Evolutionary conservation across 208 protist species (phyloP).

Genomic region (Leishmania martiniquensis): DNA sequence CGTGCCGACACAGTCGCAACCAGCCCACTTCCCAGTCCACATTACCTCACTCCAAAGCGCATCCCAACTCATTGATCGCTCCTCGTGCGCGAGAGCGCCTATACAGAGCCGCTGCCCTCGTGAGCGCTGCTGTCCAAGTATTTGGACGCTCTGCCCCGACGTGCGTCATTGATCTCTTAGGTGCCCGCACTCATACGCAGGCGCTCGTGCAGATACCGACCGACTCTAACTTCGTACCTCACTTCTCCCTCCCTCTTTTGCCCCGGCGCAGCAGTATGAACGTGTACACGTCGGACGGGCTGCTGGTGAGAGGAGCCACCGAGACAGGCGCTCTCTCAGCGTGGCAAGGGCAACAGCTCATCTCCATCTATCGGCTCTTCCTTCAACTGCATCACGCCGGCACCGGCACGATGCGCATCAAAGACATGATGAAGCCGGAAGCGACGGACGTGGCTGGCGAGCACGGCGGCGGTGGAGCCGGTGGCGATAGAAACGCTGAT

Average conservation of each 20-base stretch:
- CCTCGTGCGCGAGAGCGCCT: neutral
- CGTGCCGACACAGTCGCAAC: neutral
- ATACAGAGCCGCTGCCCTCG: neutral
- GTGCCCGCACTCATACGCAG: neutral
- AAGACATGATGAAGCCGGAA: constrained; percentile 28
- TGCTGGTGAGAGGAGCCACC: constrained; percentile 20
- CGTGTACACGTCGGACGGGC: constrained; percentile 49
- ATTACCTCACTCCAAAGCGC: neutral
- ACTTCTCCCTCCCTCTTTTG: neutral
- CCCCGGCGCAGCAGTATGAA: constrained; percentile 19
- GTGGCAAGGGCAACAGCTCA: constrained; percentile 51
- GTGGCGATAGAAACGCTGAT: constrained; percentile 1
- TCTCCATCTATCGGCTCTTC: constrained; percentile 67
- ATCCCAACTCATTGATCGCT: neutral
- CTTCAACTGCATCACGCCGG: constrained; percentile 57
- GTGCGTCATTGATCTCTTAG: neutral
- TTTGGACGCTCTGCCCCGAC: neutral
- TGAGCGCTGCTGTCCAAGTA: neutral
- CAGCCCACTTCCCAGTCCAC: neutral
- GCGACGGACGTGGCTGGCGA: constrained; percentile 1
- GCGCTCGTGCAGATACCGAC: neutral
- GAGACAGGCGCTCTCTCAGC: constrained; percentile 7
- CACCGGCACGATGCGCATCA: constrained; percentile 14
- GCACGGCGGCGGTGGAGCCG: neutral
- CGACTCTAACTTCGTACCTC: neutral